Evolutionary conservation across 306 rosid genomes (phyloP), one percentile per base, ranked within the genome.

Genomic region (Gynostemma pentaphyllum): DNA sequence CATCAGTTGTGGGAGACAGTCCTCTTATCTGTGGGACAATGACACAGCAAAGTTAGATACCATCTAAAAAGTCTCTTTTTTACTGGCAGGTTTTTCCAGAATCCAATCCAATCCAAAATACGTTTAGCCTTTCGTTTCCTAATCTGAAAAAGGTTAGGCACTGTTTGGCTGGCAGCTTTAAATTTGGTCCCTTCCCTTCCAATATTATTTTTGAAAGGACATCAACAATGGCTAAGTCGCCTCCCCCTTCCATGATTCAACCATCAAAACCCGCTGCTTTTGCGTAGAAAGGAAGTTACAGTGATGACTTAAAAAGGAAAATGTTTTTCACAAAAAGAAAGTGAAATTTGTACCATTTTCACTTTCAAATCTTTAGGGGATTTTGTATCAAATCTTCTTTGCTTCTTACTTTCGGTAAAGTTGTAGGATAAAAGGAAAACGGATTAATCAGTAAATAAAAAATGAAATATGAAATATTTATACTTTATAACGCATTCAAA

Each of bases 221-320:
- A n/a, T n/a, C n/a, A n/a, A n/a, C n/a, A n/a, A n/a, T n/a, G n/a
- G 44, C 44, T 39, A 3, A 36, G 36, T 2, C 5, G 18, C 21
- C 30, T 36, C 18, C 46, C 5, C 11, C 21, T 18, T 36, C 18
- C 46, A 59, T 59, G 64, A 37, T 36, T 59, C 30, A 9, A 16
- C 28, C 16, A 30, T 56, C 63, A 7, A 56, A 56, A 56, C 44
- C 28, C 41, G 45, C 2, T 15, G 63, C 27, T 34, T 56, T 56
- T 32, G 63, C 45, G 63, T 56, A 56, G n/a, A 57, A 59, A 59
- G 64, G 64, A 57, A 57, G 64, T 5, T 57, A 45, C 41, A 54
- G 62, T 5, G 34, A n/a, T n/a, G n/a, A n/a, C n/a, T n/a, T n/a
- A n/a, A n/a, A n/a, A n/a, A n/a, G n/a, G n/a, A n/a, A n/a, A n/a